Evolutionary conservation across 106 monocot genomes (phyloP).

Genomic region (Dendrobium huoshanense): DNA sequence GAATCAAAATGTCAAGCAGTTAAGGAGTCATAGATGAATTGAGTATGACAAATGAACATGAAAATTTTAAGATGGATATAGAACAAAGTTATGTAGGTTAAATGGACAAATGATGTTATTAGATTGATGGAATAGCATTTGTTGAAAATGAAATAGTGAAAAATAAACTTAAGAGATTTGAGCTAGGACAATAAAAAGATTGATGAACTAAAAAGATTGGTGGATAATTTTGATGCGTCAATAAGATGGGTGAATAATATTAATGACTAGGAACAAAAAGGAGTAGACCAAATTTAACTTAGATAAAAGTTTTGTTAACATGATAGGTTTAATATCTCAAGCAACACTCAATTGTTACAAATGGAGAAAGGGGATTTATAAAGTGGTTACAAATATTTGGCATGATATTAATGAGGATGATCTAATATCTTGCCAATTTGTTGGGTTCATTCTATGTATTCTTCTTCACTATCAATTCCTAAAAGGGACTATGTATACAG

Average conservation of each 20-base stretch:
- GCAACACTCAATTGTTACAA: not conserved
- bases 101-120: not conserved
- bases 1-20: no score
- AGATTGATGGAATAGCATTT: not conserved
- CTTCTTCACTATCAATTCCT: not conserved
- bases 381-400: not conserved
- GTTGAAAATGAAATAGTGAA: not conserved
- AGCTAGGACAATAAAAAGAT: not conserved
- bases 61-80: not conserved
- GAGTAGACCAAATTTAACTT: not conserved
- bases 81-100: not conserved
- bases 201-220: not conserved
- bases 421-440: not conserved
- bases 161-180: not conserved
- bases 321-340: not conserved
- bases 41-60: no score
- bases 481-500: no score
- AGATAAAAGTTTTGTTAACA: not conserved
- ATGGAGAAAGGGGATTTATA: not conserved
- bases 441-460: not conserved
- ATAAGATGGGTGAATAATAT: not conserved
- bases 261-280: not conserved
- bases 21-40: no score
- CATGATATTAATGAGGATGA: not conserved
- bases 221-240: not conserved